A percentile compares a stretch with the other conserved stretches of the same genome.
phyloP scores from a whole-genome alignment of 176 grass and related monocot genomes.

The Zizania latifolia region DNA sequence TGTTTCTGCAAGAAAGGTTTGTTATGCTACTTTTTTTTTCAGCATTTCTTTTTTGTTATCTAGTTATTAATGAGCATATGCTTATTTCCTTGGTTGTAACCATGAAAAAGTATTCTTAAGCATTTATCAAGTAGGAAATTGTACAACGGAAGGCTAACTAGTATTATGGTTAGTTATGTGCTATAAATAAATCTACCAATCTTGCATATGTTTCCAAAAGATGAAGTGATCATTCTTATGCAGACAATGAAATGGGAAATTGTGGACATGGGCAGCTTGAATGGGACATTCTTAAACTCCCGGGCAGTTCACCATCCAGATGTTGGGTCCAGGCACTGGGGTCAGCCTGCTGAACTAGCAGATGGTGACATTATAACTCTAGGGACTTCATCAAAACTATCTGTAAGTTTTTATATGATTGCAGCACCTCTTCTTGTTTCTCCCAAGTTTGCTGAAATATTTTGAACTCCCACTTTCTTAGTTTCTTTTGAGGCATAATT shows the following conservation, averaged over 20 bases:
- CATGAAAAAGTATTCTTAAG: conserved; percentile 6
- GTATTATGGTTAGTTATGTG: conserved; percentile 13
- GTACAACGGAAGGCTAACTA: background rate
- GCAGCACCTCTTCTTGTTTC: background rate
- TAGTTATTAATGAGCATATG: background rate
- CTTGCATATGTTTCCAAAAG: background rate
- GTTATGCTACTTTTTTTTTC: background rate
- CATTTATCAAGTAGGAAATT: background rate
- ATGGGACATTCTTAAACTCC: conserved; percentile 78
- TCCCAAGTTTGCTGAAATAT: background rate
- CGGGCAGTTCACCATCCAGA: conserved; percentile 49
- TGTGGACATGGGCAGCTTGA: conserved; percentile 87
- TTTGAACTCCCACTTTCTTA: background rate
- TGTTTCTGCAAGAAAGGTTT: background rate
- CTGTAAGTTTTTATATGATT: conserved; percentile 48
- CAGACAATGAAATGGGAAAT: conserved; percentile 79
- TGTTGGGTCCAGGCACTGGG: conserved; percentile 54
- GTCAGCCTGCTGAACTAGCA: conserved; percentile 58
- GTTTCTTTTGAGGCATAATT: background rate
- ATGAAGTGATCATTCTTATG: conserved; percentile 5
- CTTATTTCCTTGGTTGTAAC: conserved; percentile 1
- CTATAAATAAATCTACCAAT: background rate
- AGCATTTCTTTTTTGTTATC: background rate
- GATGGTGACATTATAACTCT: conserved; percentile 79
- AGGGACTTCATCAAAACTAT: conserved; percentile 64